Conservation (phyloP, 495 filamentous ascomycete genomes). For the Trichoderma virens region DNA sequence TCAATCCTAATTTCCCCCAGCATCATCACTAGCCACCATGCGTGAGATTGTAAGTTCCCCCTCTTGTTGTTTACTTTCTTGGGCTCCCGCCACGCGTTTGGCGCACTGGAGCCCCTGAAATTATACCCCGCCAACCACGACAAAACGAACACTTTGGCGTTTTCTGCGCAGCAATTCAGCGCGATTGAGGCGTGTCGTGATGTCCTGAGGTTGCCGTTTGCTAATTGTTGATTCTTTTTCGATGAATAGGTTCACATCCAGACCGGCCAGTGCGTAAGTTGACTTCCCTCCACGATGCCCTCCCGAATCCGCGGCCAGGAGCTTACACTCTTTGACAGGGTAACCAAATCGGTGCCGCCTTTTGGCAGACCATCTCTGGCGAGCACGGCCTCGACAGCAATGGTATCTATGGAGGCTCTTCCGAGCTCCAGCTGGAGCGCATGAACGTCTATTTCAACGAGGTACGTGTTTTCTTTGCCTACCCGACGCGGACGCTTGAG, state of each 20-base stretch:
- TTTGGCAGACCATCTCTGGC: constrained; percentile 97
- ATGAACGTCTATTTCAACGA: constrained; percentile 99
- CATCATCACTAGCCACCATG: constrained; percentile 49
- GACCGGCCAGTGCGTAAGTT: constrained; percentile 97
- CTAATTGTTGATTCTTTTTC: constrained; percentile 28
- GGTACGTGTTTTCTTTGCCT: constrained; percentile 45
- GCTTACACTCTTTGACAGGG: constrained; percentile 51
- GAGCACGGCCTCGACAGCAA: constrained; percentile 98
- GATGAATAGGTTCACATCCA: constrained; percentile 87
- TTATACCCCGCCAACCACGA: constrained; percentile 53
- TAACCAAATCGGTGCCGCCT: constrained; percentile 99
- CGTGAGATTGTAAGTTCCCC: constrained; percentile 79
- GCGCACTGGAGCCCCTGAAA: constrained; percentile 29
- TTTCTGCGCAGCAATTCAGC: constrained; percentile 29
- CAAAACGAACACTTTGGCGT: background rate
- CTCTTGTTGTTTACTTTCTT: background rate
- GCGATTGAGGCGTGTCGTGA: background rate
- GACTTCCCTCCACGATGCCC: constrained; percentile 3
- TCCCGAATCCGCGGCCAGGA: constrained; percentile 20
- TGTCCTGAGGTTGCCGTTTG: constrained; percentile 11
- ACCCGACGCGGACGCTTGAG: background rate
- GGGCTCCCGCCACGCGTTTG: constrained; percentile 68
- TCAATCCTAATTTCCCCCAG: constrained; percentile 17
- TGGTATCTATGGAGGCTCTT: constrained; percentile 89
- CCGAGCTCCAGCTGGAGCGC: constrained; percentile 97